These are phyloP conservation scores for Cardamine resedifolia DNA, from an alignment of 345 rosid species.

Conservation along the genomic window DNA sequence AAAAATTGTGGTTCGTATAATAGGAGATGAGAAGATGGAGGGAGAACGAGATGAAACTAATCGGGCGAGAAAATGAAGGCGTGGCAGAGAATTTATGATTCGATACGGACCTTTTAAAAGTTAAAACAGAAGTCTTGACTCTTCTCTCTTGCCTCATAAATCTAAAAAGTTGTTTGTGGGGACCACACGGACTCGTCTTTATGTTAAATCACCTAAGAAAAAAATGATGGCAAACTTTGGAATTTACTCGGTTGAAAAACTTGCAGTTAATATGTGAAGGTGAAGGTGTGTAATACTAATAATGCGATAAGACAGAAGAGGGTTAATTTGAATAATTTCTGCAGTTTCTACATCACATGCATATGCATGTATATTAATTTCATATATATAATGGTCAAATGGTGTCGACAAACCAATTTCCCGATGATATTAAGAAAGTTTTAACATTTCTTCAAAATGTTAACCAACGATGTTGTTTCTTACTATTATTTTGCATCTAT, in stretches of 20 bases:
- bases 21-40: conserved; percentile 20
- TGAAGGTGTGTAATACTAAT: too few species aligned
- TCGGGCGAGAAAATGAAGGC: conserved; percentile 19
- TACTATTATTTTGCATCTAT: not conserved
- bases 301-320: not conserved
- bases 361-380: not conserved
- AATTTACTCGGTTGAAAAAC: conserved; percentile 10
- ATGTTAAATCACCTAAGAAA: not conserved
- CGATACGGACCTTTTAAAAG: conserved; percentile 23
- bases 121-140: conserved; percentile 13
- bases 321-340: conserved; percentile 1
- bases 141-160: conserved; percentile 35
- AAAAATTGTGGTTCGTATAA: not conserved
- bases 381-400: not conserved
- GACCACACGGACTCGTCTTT: conserved; percentile 28
- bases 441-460: not conserved
- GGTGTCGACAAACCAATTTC: conserved; percentile 10
- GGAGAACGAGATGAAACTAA: not conserved
- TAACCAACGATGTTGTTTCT: not conserved
- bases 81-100: conserved; percentile 38
- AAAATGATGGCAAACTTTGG: not conserved
- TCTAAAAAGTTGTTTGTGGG: conserved; percentile 26
- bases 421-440: not conserved
- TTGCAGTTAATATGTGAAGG: conserved; percentile 19
- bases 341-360: conserved; percentile 1